These are phyloP conservation scores for Lodderomyces jiufengensis DNA, from an alignment of 1,139 yeast genomes.

Conservation along the genomic window DNA sequence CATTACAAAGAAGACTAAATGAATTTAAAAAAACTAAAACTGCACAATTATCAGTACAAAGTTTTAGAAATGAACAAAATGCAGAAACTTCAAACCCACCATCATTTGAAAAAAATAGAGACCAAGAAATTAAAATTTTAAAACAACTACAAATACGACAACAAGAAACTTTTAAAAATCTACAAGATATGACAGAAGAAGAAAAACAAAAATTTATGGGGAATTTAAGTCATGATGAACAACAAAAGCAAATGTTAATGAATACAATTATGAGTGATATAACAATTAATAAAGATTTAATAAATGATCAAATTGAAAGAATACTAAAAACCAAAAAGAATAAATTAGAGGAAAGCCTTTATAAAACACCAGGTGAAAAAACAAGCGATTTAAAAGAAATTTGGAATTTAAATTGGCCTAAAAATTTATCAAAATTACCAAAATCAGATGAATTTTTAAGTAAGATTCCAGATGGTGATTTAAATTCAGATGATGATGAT, in stretches of 20 bases:
- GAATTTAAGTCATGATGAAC: slow-evolving; percentile 11
- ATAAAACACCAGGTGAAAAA: slow-evolving; percentile 15
- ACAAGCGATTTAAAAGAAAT: slow-evolving; percentile 10
- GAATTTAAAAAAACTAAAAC: slow-evolving; percentile 82
- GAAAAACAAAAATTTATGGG: slow-evolving; percentile 6
- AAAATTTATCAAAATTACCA: slow-evolving; percentile 52
- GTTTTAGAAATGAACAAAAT: slow-evolving; percentile 51
- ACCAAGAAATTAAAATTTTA: slow-evolving; percentile 24
- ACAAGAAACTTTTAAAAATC: slow-evolving; percentile 14
- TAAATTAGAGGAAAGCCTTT: slow-evolving; percentile 12
- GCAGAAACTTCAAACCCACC: slow-evolving; percentile 73
- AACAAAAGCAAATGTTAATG: slow-evolving; percentile 16
- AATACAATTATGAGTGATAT: slow-evolving; percentile 23
- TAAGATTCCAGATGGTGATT: slow-evolving; percentile 56
- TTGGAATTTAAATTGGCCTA: slow-evolving; percentile 44
- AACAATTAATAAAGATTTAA: slow-evolving; percentile 19
- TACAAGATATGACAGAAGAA: slow-evolving; percentile 10
- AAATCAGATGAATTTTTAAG: slow-evolving; percentile 51
- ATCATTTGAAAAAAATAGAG: slow-evolving; percentile 56
- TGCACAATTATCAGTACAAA: slow-evolving; percentile 67
- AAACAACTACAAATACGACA: slow-evolving; percentile 10
- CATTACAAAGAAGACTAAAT: slow-evolving; percentile 81
- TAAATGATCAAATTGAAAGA: slow-evolving; percentile 14
- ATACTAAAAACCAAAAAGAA: slow-evolving; percentile 16
- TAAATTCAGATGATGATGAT: slow-evolving; percentile 71